These are phyloP conservation scores for Juglanconis oblonga DNA, from an alignment of 2,329 filamentous ascomycete genomes.

Conservation along the genomic window DNA sequence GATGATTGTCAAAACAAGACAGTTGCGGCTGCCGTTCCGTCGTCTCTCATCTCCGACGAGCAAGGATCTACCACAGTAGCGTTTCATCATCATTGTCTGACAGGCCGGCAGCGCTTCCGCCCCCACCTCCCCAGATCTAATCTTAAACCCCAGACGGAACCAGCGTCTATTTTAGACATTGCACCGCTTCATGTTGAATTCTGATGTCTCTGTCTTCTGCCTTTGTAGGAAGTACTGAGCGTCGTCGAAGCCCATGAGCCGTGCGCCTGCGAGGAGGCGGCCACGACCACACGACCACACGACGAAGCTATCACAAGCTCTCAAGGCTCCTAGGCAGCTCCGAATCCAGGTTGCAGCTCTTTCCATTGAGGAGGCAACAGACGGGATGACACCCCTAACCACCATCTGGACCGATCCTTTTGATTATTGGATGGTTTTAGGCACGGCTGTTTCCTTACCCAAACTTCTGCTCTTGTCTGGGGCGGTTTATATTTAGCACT, in stretches of 20 bases:
- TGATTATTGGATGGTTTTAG: neutral
- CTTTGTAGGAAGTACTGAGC: neutral
- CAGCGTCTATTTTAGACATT: neutral
- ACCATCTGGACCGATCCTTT: neutral
- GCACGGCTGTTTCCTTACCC: too few relatives aligned
- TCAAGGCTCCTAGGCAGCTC: too few relatives aligned
- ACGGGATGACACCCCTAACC: too few relatives aligned
- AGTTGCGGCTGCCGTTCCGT: conserved; percentile 8
- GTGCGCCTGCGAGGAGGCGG: too few relatives aligned
- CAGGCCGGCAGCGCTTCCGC: conserved; percentile 13
- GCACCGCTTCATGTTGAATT: neutral
- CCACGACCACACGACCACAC: too few relatives aligned
- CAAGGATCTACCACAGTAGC: conserved; percentile 6
- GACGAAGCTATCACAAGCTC: too few relatives aligned
- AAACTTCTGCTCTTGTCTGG: neutral
- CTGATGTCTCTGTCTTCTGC: too few relatives aligned
- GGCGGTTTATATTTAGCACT: neutral
- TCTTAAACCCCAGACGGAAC: neutral
- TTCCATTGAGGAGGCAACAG: too few relatives aligned
- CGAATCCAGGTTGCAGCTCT: too few relatives aligned
- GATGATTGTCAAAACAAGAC: conserved; percentile 9
- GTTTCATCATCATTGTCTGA: conserved; percentile 17
- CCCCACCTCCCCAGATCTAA: conserved; percentile 2
- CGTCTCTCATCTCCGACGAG: conserved; percentile 8
- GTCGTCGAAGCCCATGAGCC: too few relatives aligned